These are phyloP conservation scores for Bruguiera parviflora DNA, from an alignment of 345 rosid genomes.

Conservation along the genomic window DNA sequence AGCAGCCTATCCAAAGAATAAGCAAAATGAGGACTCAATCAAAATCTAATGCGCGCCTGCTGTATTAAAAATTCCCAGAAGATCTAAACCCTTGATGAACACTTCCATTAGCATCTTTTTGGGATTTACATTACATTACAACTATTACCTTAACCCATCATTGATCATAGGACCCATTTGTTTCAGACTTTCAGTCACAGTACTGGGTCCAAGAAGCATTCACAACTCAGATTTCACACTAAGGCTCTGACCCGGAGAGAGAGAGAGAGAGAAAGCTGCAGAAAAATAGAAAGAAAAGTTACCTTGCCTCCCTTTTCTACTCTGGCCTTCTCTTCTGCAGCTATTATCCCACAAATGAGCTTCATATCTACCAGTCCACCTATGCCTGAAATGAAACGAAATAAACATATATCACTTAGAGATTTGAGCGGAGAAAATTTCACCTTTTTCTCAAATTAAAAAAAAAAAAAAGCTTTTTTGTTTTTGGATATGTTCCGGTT, in stretches of 20 bases:
- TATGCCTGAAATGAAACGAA: conserved; percentile 47
- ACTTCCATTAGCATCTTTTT: not conserved
- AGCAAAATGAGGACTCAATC: no score
- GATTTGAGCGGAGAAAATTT: not conserved
- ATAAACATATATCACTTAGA: not conserved
- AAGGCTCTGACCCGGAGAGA: not conserved
- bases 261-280: no score
- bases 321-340: conserved; percentile 89
- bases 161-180: not conserved
- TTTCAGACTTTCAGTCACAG: not conserved
- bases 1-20: not conserved
- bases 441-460: not conserved
- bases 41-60: not conserved
- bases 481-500: no score
- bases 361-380: conserved; percentile 95
- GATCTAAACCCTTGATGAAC: conserved; percentile 8
- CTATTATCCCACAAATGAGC: conserved; percentile 96
- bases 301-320: conserved; percentile 96
- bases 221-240: not conserved
- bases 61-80: conserved; percentile 3
- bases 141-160: not conserved
- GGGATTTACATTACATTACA: not conserved
- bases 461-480: no score
- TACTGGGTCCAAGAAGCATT: not conserved
- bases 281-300: not conserved